These are phyloP conservation scores for Chiua virens DNA, from an alignment of 768 basidiomycete genomes.

Conservation along the genomic window DNA sequence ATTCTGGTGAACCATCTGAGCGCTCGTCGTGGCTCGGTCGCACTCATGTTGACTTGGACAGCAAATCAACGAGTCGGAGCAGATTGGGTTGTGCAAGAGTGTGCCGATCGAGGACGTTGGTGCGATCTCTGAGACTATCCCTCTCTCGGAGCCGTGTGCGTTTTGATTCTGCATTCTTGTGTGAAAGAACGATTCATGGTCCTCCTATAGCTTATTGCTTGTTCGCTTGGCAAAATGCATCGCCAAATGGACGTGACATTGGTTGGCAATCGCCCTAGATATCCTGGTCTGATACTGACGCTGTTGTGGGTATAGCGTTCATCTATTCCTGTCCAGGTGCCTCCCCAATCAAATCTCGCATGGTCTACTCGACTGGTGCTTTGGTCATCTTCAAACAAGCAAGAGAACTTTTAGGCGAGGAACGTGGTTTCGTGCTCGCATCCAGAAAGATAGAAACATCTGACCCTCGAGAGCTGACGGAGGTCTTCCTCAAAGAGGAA, in stretches of 20 bases:
- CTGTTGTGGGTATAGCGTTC: constrained; percentile 55
- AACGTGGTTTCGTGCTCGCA: constrained; percentile 41
- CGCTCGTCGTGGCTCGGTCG: not conserved
- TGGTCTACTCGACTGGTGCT: constrained; percentile 84
- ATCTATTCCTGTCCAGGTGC: constrained; percentile 88
- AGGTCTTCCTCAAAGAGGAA: constrained; percentile 58
- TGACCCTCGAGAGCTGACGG: constrained; percentile 70
- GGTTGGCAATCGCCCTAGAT: constrained; percentile 39
- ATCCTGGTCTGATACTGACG: constrained; percentile 1
- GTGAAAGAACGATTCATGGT: not conserved
- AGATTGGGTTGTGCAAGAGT: constrained; percentile 53
- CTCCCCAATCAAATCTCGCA: constrained; percentile 81
- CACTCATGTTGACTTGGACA: constrained; percentile 27
- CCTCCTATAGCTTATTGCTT: constrained; percentile 51
- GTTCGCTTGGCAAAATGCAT: constrained; percentile 60
- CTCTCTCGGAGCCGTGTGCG: constrained; percentile 57
- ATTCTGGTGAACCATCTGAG: constrained; percentile 52
- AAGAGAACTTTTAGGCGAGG: constrained; percentile 48
- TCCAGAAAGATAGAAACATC: constrained; percentile 81
- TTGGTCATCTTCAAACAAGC: constrained; percentile 55
- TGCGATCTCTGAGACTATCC: constrained; percentile 49
- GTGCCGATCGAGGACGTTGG: constrained; percentile 40
- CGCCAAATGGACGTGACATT: constrained; percentile 53
- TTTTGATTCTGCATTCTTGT: not conserved
- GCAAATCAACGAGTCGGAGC: constrained; percentile 66